A percentile compares a stretch with the other conserved stretches of the same genome.
Conservation (phyloP, 495 filamentous ascomycete genomes). For the Penicillium mononematosum region DNA sequence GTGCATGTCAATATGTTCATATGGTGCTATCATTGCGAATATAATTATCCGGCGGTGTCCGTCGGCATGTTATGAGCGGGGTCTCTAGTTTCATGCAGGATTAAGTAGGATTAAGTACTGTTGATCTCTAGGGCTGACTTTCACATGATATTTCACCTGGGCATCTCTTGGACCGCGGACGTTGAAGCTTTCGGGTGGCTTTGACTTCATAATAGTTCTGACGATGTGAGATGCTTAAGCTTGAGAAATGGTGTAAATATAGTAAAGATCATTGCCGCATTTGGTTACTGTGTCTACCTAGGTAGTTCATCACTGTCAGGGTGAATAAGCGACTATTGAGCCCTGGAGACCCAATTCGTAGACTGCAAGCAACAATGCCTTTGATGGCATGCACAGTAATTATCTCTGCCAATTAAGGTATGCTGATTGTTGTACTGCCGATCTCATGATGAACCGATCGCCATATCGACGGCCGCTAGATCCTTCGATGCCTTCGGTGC, state of each 20-base stretch:
- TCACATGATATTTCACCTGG: slow-evolving; percentile 2
- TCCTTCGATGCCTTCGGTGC: slow-evolving; percentile 1
- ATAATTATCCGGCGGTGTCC: slow-evolving; percentile 19
- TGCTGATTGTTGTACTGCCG: slow-evolving; percentile 2
- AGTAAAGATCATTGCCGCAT: background rate
- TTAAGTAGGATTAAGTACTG: background rate
- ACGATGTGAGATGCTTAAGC: background rate
- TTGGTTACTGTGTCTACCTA: background rate
- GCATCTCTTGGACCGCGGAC: background rate
- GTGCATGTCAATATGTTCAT: background rate
- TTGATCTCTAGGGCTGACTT: background rate
- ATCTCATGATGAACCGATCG: background rate
- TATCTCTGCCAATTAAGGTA: background rate
- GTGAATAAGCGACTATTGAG: background rate
- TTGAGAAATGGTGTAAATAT: background rate
- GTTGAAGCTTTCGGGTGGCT: slow-evolving; percentile 18
- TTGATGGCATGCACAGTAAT: background rate
- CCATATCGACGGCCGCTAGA: slow-evolving; percentile 5
- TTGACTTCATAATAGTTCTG: background rate
- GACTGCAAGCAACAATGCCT: background rate
- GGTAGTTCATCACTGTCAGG: background rate
- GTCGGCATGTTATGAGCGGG: slow-evolving; percentile 19
- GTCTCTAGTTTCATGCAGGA: slow-evolving; percentile 1
- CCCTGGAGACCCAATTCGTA: background rate
- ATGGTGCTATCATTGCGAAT: background rate